phyloP scores from a whole-genome alignment of 495 filamentous ascomycete genomes.

The Aspergillus sclerotioniger region DNA sequence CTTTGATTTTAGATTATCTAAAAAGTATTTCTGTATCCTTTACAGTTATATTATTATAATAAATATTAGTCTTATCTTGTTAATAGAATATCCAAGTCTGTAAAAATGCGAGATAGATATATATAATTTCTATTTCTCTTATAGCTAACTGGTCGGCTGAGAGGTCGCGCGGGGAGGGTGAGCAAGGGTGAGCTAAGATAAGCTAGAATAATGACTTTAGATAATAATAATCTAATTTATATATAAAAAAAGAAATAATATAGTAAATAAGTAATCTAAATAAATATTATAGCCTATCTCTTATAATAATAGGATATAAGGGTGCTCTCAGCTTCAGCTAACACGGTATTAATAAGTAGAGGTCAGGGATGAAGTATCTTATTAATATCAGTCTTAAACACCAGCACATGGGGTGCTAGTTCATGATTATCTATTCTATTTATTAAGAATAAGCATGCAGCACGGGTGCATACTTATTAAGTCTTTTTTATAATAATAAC shows the following conservation, averaged over 20 bases:
- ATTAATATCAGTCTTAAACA: constrained; percentile 4
- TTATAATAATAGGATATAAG: not conserved
- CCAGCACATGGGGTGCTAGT: not conserved
- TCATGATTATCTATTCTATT: not conserved
- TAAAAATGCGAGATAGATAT: constrained; percentile 1
- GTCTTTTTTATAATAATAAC: too few relatives aligned
- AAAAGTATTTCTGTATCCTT: not conserved
- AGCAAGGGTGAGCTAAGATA: not conserved
- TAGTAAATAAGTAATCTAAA: constrained; percentile 1
- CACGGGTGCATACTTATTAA: too few relatives aligned
- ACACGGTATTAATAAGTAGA: not conserved
- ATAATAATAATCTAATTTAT: not conserved
- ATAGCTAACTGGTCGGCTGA: not conserved
- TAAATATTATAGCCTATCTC: not conserved
- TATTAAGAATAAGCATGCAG: not conserved
- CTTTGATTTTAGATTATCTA: not conserved
- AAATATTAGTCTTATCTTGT: not conserved
- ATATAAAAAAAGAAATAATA: not conserved
- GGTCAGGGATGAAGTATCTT: not conserved
- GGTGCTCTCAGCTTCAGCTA: not conserved
- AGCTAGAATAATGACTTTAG: too few relatives aligned
- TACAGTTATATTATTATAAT: not conserved
- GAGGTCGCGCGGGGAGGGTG: not conserved
- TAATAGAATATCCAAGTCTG: not conserved
- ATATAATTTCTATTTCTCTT: not conserved